phyloP scores from a whole-genome alignment of 495 filamentous ascomycete species.

The Cercophora sp. region DNA sequence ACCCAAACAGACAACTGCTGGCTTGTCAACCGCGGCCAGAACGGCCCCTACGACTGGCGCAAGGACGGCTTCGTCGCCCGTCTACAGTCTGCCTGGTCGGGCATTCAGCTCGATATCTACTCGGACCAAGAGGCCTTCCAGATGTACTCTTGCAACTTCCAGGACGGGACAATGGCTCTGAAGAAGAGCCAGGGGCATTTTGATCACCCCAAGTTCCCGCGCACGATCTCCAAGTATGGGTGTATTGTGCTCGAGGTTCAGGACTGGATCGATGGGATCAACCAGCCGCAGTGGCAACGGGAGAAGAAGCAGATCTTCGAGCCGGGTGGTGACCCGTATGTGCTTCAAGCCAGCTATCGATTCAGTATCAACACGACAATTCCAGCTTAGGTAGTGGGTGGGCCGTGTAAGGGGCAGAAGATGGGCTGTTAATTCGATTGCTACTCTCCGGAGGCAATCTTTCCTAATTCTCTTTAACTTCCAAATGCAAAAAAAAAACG shows the following conservation, averaged over 20 bases:
- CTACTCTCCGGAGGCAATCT: too few relatives aligned
- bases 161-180: conserved; percentile 61
- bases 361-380: conserved; percentile 44
- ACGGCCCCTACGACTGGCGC: conserved; percentile 51
- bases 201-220: conserved; percentile 34
- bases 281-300: conserved; percentile 73
- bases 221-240: conserved; percentile 61
- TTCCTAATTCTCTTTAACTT: too few relatives aligned
- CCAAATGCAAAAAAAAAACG: too few relatives aligned
- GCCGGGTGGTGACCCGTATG: conserved; percentile 58
- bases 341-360: conserved; percentile 62
- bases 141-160: conserved; percentile 70
- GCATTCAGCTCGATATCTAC: conserved; percentile 68
- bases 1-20: conserved; percentile 46
- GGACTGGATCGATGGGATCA: conserved; percentile 79
- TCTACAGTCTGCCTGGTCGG: conserved; percentile 58
- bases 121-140: conserved; percentile 76
- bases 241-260: conserved; percentile 67
- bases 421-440: too few relatives aligned
- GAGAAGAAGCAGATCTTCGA: conserved; percentile 56
- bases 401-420: too few relatives aligned
- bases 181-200: conserved; percentile 60
- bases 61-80: conserved; percentile 56
- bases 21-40: conserved; percentile 40
- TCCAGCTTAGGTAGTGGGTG: conserved; percentile 8